phyloP scores from a whole-genome alignment of 192 early-diverging fungal genomes.

The Backusella mclennaniae region DNA sequence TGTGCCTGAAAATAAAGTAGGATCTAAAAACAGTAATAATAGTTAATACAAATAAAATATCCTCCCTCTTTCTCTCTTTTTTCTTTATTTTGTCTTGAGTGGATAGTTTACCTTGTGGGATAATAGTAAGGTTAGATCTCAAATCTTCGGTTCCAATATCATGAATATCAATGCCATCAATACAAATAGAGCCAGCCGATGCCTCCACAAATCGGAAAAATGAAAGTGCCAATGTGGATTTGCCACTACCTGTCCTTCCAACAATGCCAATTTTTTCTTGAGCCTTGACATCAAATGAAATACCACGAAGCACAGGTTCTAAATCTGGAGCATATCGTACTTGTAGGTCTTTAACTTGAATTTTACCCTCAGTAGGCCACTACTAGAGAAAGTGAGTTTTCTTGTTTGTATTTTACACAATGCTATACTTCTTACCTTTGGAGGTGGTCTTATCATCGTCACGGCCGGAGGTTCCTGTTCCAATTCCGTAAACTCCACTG shows the following conservation, averaged over 20 bases:
- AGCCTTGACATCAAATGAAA: slow-evolving; percentile 60
- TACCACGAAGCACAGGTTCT: slow-evolving; percentile 50
- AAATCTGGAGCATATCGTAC: slow-evolving; percentile 64
- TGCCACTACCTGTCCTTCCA: slow-evolving; percentile 86
- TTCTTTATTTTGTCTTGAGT: no score
- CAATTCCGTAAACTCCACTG: slow-evolving; percentile 74
- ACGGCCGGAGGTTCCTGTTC: slow-evolving; percentile 75
- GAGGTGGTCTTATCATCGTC: no score
- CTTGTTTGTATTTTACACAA: no score
- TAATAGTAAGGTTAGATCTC: slow-evolving; percentile 75
- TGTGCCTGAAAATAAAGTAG: not conserved
- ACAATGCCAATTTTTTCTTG: slow-evolving; percentile 80
- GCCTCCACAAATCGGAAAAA: slow-evolving; percentile 70
- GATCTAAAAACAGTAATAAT: slow-evolving; percentile 11
- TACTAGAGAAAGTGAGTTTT: no score
- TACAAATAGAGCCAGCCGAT: slow-evolving; percentile 56
- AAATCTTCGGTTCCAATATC: slow-evolving; percentile 73
- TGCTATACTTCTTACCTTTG: no score
- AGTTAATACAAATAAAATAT: no score
- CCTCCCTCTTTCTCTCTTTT: no score
- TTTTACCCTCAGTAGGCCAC: slow-evolving; percentile 70
- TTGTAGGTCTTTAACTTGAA: slow-evolving; percentile 63
- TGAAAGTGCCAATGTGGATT: slow-evolving; percentile 66
- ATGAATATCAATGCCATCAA: slow-evolving; percentile 71
- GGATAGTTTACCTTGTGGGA: slow-evolving; percentile 60